These are phyloP conservation scores for Vitis labrusca DNA, from an alignment of 164 flowering plant genomes.

Conservation along the genomic window DNA sequence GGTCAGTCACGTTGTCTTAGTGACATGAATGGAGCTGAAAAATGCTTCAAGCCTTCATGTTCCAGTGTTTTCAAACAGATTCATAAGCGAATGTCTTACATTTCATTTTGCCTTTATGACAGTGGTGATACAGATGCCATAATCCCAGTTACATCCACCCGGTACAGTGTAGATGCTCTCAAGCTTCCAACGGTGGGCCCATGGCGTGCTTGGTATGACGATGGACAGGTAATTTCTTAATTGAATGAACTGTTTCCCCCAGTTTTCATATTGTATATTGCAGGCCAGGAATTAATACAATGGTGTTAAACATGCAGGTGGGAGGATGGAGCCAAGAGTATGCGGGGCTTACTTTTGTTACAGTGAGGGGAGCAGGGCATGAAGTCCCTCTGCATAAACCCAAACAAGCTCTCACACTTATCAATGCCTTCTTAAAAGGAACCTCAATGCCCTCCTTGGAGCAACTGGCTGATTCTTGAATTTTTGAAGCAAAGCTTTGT, in stretches of 20 bases:
- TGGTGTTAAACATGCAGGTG: constrained; percentile 47
- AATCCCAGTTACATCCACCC: constrained; percentile 86
- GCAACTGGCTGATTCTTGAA: constrained; percentile 31
- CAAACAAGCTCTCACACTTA: constrained; percentile 61
- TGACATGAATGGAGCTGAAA: too few relatives aligned
- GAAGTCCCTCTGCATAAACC: constrained; percentile 83
- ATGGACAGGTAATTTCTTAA: constrained; percentile 70
- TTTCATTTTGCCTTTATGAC: constrained; percentile 15
- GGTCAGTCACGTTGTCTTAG: too few relatives aligned
- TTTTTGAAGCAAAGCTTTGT: neutral
- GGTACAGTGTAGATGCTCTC: constrained; percentile 83
- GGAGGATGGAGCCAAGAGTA: constrained; percentile 94
- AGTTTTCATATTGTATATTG: too few relatives aligned
- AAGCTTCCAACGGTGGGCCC: constrained; percentile 70
- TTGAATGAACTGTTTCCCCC: neutral
- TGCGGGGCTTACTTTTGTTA: constrained; percentile 69
- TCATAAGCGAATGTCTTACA: neutral
- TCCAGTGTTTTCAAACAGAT: neutral
- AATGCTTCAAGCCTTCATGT: too few relatives aligned
- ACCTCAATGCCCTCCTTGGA: constrained; percentile 49
- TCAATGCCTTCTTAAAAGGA: constrained; percentile 69
- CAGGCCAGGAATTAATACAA: neutral
- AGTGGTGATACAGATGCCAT: constrained; percentile 98
- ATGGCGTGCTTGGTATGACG: constrained; percentile 95
- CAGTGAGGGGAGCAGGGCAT: constrained; percentile 96